Conservation (phyloP, 2,329 filamentous ascomycete species). For the Ampelomyces quisqualis region DNA sequence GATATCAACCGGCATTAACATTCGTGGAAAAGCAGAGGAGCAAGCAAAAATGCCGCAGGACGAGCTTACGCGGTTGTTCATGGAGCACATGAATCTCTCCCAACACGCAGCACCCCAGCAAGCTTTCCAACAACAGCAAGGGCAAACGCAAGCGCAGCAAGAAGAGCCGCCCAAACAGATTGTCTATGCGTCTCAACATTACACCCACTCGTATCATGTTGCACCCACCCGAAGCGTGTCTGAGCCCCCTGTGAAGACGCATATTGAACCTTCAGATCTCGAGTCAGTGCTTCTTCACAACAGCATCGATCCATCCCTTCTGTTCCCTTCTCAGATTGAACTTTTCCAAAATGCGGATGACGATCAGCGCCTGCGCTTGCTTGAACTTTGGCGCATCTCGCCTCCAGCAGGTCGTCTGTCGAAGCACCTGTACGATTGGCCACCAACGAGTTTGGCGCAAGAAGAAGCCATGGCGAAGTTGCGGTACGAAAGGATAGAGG, state of each 20-base stretch:
- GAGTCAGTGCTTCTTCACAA: conserved; percentile 64
- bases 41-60: conserved; percentile 64
- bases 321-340: conserved; percentile 73
- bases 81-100: conserved; percentile 68
- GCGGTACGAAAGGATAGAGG: conserved; percentile 58
- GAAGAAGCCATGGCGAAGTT: conserved; percentile 59
- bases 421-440: conserved; percentile 53
- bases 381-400: conserved; percentile 83
- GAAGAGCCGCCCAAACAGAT: conserved; percentile 51
- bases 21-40: conserved; percentile 33
- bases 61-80: conserved; percentile 78
- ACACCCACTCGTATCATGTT: conserved; percentile 75
- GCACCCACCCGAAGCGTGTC: conserved; percentile 37
- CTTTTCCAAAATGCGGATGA: conserved; percentile 75
- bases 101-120: conserved; percentile 37
- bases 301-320: conserved; percentile 66
- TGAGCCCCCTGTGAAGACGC: conserved; percentile 34
- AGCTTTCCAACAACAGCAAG: conserved; percentile 46
- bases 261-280: conserved; percentile 44
- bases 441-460: conserved; percentile 54
- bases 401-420: conserved; percentile 57
- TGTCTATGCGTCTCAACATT: conserved; percentile 78
- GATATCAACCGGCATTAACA: conserved; percentile 48
- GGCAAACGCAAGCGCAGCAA: conserved; percentile 16
- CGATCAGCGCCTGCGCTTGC: conserved; percentile 69